These are phyloP conservation scores for Hirschfeldia incana DNA, from an alignment of 345 rosid genomes.

Conservation along the genomic window DNA sequence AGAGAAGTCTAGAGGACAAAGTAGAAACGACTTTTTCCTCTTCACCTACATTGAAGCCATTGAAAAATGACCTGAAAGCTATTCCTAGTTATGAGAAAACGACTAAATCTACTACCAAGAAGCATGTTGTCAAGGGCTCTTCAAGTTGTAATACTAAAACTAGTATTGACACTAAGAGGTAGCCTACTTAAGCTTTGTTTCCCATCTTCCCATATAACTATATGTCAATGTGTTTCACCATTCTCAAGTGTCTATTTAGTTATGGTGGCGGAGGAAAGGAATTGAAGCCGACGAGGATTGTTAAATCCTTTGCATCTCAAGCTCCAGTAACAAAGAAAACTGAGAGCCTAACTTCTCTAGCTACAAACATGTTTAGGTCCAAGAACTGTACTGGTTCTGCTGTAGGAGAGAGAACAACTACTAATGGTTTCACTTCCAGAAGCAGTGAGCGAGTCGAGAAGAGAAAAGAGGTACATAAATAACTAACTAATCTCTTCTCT, in stretches of 20 bases:
- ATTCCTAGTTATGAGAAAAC: not conserved
- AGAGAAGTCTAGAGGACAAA: not conserved
- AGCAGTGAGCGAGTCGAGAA: conserved; percentile 60
- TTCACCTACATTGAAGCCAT: not conserved
- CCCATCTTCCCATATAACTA: not conserved
- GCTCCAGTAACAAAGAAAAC: conserved; percentile 43
- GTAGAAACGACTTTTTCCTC: not conserved
- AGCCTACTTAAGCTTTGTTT: conserved; percentile 7
- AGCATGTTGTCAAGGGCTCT: conserved; percentile 46
- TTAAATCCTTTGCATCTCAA: conserved; percentile 46
- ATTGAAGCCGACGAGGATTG: conserved; percentile 34
- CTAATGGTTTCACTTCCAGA: conserved; percentile 51
- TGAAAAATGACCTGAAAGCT: not conserved
- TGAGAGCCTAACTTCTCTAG: conserved; percentile 42
- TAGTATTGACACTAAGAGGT: conserved; percentile 50
- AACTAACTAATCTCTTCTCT: conserved; percentile 1
- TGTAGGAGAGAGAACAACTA: conserved; percentile 46
- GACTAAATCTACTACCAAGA: conserved; percentile 24
- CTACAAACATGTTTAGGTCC: conserved; percentile 49
- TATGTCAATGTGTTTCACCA: not conserved
- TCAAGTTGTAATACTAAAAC: conserved; percentile 45
- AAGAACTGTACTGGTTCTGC: conserved; percentile 36
- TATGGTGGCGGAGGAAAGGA: conserved; percentile 51
- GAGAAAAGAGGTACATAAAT: conserved; percentile 60
- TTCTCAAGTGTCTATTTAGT: conserved; percentile 24